A percentile compares a stretch with the other conserved stretches of the same genome.
Conservation (phyloP, 2,329 filamentous ascomycete genomes). For the Alternaria hordeiaustralica region DNA sequence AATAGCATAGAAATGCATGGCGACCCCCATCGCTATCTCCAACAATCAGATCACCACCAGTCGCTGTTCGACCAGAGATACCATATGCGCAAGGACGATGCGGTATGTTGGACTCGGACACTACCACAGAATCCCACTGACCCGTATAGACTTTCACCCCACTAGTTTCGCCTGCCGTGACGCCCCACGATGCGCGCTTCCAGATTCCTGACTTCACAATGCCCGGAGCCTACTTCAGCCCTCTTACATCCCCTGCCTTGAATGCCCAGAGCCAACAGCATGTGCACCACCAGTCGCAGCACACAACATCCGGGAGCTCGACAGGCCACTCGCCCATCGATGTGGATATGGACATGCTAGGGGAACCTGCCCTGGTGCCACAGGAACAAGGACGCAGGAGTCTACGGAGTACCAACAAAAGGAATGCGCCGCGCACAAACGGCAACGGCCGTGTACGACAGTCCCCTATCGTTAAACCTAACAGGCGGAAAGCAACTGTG, state of each 20-base stretch:
- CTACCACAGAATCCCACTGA: conserved; percentile 21
- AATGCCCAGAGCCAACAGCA: conserved; percentile 67
- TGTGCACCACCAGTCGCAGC: conserved; percentile 42
- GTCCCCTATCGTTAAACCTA: conserved; percentile 75
- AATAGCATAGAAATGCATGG: conserved; percentile 79
- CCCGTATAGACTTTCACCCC: conserved; percentile 77
- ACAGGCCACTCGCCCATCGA: conserved; percentile 58
- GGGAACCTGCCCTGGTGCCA: conserved; percentile 42
- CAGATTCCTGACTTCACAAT: conserved; percentile 63
- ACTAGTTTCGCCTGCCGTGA: conserved; percentile 82
- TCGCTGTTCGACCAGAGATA: conserved; percentile 70
- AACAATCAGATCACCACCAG: conserved; percentile 62
- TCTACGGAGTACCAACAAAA: conserved; percentile 53
- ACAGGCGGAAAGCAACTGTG: conserved; percentile 55
- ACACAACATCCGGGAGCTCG: conserved; percentile 57
- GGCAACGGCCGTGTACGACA: conserved; percentile 64
- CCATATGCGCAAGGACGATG: conserved; percentile 71
- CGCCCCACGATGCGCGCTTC: conserved; percentile 76
- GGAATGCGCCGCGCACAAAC: conserved; percentile 56
- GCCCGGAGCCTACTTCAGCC: conserved; percentile 79
- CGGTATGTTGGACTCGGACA: conserved; percentile 55
- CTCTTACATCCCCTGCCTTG: conserved; percentile 79
- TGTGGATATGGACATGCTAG: conserved; percentile 54
- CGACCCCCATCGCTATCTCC: conserved; percentile 63
- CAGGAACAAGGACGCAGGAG: conserved; percentile 53